phyloP scores from a whole-genome alignment of 495 filamentous ascomycete species.

The Jackrogersella multiformis region DNA sequence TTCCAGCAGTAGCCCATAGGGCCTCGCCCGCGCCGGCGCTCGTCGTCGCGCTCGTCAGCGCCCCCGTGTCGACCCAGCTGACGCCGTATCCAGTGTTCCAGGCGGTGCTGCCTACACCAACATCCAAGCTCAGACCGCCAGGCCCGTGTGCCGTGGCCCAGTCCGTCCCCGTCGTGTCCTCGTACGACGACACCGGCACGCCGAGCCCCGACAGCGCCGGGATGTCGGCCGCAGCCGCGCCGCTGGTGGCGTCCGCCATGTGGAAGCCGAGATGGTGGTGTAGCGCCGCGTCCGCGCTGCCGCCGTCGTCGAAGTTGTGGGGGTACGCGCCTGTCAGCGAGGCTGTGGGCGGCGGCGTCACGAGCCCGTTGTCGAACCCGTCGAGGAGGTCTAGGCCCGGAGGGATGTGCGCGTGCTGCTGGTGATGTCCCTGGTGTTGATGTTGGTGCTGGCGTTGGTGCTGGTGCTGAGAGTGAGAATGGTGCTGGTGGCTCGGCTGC shows the following conservation, averaged over 20 bases:
- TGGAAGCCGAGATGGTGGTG: slow-evolving; percentile 45
- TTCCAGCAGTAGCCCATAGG: slow-evolving; percentile 33
- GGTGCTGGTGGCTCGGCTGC: slow-evolving; percentile 1
- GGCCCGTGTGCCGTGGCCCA: slow-evolving; percentile 21
- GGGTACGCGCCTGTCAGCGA: slow-evolving; percentile 46
- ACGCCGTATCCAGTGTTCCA: slow-evolving; percentile 24
- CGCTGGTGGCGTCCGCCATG: slow-evolving; percentile 38
- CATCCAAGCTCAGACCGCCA: slow-evolving; percentile 17
- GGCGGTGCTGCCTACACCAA: background rate
- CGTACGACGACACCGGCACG: slow-evolving; percentile 32
- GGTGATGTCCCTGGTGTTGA: slow-evolving; percentile 7
- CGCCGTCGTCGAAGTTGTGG: slow-evolving; percentile 33
- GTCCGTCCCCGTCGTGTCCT: slow-evolving; percentile 10
- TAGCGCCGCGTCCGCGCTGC: slow-evolving; percentile 21
- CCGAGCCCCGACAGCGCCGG: slow-evolving; percentile 34
- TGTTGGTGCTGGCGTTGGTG: too few species aligned
- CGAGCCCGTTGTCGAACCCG: slow-evolving; percentile 48
- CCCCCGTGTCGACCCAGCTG: slow-evolving; percentile 36
- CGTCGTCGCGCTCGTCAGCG: slow-evolving; percentile 16
- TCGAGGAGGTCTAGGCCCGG: slow-evolving; percentile 44
- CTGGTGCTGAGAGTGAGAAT: background rate
- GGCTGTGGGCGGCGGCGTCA: slow-evolving; percentile 51
- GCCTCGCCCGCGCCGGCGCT: slow-evolving; percentile 23
- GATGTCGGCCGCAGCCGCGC: slow-evolving; percentile 1
- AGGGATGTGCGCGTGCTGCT: slow-evolving; percentile 30